These are phyloP conservation scores for Centrapalus pauciflorus DNA, from an alignment of 129 eudicot genomes.

Conservation along the genomic window DNA sequence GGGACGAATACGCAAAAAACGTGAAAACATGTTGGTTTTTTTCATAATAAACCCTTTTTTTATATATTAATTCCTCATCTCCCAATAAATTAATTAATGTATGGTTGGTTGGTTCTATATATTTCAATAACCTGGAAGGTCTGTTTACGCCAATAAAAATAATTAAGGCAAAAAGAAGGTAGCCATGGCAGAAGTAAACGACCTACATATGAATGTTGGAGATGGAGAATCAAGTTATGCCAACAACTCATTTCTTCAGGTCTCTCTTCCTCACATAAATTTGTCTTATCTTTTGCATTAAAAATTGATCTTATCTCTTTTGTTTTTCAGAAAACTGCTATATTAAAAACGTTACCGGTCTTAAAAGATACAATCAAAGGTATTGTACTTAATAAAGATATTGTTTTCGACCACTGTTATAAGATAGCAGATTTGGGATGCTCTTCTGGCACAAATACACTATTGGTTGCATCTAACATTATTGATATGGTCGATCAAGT, in stretches of 20 bases:
- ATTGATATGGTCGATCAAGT: conserved; percentile 15
- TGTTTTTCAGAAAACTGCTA: conserved; percentile 23
- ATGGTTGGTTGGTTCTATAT: no score
- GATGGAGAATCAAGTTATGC: conserved; percentile 25
- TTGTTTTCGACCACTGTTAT: not conserved
- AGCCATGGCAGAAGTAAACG: conserved; percentile 11
- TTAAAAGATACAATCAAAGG: conserved; percentile 15
- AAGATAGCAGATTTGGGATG: conserved; percentile 67
- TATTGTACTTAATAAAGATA: not conserved
- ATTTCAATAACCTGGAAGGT: no score
- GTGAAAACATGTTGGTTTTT: no score
- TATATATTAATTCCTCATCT: no score
- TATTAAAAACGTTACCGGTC: not conserved
- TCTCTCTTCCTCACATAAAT: no score
- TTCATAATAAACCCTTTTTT: no score
- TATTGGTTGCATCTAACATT: conserved; percentile 29
- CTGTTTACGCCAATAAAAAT: not conserved
- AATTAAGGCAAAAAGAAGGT: not conserved
- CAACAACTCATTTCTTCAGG: conserved; percentile 18
- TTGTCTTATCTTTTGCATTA: no score
- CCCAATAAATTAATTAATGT: no score
- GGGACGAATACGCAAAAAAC: no score
- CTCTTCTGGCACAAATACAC: conserved; percentile 55
- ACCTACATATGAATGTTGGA: conserved; percentile 12
- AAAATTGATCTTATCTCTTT: no score